Evolutionary conservation across 2,329 filamentous ascomycete genomes (phyloP).

Genomic region (Conoideocrella luteorostrata): DNA sequence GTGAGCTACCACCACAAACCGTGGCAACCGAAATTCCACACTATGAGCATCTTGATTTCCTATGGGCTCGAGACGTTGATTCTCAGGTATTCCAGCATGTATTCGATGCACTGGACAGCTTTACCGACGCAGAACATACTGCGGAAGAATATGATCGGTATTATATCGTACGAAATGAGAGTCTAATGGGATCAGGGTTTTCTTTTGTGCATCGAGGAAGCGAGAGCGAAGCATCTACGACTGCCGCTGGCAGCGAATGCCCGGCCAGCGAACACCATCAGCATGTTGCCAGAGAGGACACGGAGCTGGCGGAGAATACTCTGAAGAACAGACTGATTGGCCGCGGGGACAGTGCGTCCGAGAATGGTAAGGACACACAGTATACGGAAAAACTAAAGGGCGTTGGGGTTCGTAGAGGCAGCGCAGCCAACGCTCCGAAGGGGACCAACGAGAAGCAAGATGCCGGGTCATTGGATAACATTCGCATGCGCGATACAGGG

Average conservation of each 20-base stretch:
- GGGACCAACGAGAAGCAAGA: neutral
- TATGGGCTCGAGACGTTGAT: constrained; percentile 87
- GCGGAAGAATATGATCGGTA: constrained; percentile 57
- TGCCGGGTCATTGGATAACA: constrained; percentile 4
- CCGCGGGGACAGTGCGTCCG: neutral
- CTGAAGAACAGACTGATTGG: neutral
- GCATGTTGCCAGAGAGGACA: constrained; percentile 23
- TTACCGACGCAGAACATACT: constrained; percentile 51
- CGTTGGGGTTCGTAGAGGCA: constrained; percentile 17
- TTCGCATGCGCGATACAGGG: neutral
- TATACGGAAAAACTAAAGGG: constrained; percentile 22
- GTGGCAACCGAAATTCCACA: constrained; percentile 81
- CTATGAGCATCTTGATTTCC: constrained; percentile 94
- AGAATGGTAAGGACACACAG: constrained; percentile 6
- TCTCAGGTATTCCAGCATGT: constrained; percentile 84
- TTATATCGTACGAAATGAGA: constrained; percentile 42
- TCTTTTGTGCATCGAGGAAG: constrained; percentile 22
- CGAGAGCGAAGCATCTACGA: constrained; percentile 31
- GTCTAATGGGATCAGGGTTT: constrained; percentile 35
- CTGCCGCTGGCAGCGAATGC: constrained; percentile 12
- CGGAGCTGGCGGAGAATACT: constrained; percentile 1
- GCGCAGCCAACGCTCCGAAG: neutral
- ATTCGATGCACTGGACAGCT: constrained; percentile 77
- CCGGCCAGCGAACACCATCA: constrained; percentile 12
- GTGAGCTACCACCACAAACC: constrained; percentile 78